Evolutionary conservation across 2,329 filamentous ascomycete genomes (phyloP), one percentile per base, ranked within the genome.

Genomic region (Claviceps sp.): DNA sequence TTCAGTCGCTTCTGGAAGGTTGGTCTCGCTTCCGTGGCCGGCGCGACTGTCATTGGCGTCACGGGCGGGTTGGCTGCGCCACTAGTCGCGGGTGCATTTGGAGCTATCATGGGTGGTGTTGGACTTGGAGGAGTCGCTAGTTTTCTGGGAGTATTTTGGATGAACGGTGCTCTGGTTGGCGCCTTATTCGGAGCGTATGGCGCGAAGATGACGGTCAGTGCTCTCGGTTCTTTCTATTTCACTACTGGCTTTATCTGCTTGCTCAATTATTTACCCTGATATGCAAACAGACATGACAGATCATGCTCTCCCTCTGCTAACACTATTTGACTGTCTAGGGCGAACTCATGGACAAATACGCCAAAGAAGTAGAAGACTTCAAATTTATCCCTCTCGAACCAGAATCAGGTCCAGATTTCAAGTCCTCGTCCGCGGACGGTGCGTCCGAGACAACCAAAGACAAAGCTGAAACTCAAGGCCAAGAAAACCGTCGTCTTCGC

Each of bases 61-160:
- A 95, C 89, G 0, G 90, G 90, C 18, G 90, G 90, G 2, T 74
- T 95, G n/a, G 90, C 90, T 1, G 89, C 90, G 0, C 90, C 90
- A 0, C 73, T 95, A 0, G 84, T 95, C 14, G 90, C 90, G 4
- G 89, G 89, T 4, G 89, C 89, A 0, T 76, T 96, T 14, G 89
- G 89, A 2, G 84, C 84, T 1, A 75, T 95, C 2, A 87, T 95
- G 79, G 87, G 89, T 14, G 87, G 87, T 0, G 76, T 95, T 1
- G 90, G 90, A 0, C 72, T 95, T 1, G 90, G 89, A 22, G 87
- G 88, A 0, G 86, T 93, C 2, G 89, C 88, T 3, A 87, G 85
- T 43, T 94, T 95, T 59, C 69, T 96, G 3, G 89, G 90, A 0
- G 82, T 90, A 14, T 82, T 95, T 57, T 90, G 89, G 60, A 87